Evolutionary conservation across 768 basidiomycete species (phyloP), one percentile per base, ranked within the genome.

Genomic region (Rhizopogon vulgaris): DNA sequence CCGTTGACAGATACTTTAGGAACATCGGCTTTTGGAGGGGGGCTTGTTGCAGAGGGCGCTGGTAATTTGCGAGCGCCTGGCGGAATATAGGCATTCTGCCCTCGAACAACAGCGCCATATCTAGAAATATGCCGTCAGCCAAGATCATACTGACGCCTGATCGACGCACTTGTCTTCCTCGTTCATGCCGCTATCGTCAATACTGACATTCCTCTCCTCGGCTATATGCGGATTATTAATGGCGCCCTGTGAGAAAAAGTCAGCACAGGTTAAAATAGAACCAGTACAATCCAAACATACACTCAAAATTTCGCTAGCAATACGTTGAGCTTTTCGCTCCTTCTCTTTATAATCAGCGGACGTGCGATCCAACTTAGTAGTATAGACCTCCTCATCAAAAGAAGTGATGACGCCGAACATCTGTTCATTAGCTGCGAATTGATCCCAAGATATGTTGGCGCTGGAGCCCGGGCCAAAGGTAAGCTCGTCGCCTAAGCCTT

Each of bases 351-450:
- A 99, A 68, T 94, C 94, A 18, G 86, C 79, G 6, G 82, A 87
- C 49, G 71, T 79, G 56, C 90, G 82, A 64, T 98, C 91, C 41
- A 99, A 76, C 71, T 84, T 92, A 15, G 95, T 98, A 10, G 96
- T 98, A 68, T 99, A 99, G 32, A 84, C 64, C 52, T 95, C 90
- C 72, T 99, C 96, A 62, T 95, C 87, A 69, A 91, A 99, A 59
- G 81, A 82, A 8, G 93, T 92, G 61, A 77, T 92, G 56, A 95
- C 84, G 22, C 96, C 96, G 63, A 96, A 98, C 51, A 91, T 76
- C 60, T 87, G 78, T 70, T 98, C 95, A 69, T 98, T 99, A 38
- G 76, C 90, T 17, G 84, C 85, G 60, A 95, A 99, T 68, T 96
- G 93, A 68, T 99, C 94, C 91, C 94, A 94, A 2, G 74, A 62